A percentile compares a stretch with the other conserved stretches of the same genome.
Evolutionary conservation across 495 filamentous ascomycete species (phyloP).

Genomic region (Penicillium lividum): DNA sequence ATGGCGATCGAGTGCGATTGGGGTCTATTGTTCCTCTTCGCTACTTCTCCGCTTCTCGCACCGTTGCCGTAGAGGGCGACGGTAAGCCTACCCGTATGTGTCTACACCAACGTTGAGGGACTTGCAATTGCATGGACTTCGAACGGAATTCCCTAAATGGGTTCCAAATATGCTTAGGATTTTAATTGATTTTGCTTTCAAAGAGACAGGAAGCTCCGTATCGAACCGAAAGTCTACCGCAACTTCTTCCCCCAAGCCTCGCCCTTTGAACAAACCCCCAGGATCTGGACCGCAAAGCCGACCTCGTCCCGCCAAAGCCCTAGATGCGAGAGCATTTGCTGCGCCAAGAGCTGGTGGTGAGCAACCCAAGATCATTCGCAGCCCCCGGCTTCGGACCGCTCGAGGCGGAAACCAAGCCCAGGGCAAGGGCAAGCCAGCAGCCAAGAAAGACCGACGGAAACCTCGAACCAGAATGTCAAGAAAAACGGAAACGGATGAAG

Average conservation of each 20-base stretch:
- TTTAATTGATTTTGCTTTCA: neutral
- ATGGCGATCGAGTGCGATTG: conserved; percentile 19
- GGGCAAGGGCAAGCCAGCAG: conserved; percentile 20
- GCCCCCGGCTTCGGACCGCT: conserved; percentile 28
- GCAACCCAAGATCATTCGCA: conserved; percentile 37
- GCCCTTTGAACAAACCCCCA: conserved; percentile 18
- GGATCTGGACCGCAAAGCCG: conserved; percentile 20
- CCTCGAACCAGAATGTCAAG: conserved; percentile 14
- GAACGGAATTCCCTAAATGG: neutral
- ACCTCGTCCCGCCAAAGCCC: conserved; percentile 31
- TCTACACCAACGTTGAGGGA: neutral
- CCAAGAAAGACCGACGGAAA: conserved; percentile 15
- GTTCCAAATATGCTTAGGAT: neutral
- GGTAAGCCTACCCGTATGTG: conserved; percentile 30
- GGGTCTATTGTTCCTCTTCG: conserved; percentile 22
- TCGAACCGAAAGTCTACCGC: neutral
- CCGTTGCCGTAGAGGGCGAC: conserved; percentile 22
- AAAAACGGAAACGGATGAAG: conserved; percentile 24
- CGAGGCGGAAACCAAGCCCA: conserved; percentile 20
- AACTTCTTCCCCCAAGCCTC: neutral
- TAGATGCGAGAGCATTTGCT: conserved; percentile 47
- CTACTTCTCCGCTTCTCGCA: conserved; percentile 33
- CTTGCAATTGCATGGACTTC: neutral
- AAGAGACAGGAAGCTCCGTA: neutral
- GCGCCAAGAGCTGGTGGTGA: conserved; percentile 32